phyloP scores from a whole-genome alignment of 305 asterid species.

The Fraxinus angustifolia region DNA sequence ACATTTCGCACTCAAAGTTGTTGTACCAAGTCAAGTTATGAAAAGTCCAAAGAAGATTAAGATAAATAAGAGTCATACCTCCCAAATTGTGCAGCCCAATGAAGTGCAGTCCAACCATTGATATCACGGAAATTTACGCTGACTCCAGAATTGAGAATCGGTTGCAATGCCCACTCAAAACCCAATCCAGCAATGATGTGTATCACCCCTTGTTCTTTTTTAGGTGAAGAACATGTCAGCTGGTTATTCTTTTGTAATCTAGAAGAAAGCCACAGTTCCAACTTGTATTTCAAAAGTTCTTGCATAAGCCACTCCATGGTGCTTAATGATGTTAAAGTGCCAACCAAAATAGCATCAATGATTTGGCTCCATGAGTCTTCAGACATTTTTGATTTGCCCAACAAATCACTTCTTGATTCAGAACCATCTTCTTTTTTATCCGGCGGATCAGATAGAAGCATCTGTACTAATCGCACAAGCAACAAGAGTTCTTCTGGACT shows the following conservation, averaged over 20 bases:
- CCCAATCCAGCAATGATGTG: slow-evolving; percentile 90
- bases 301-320: slow-evolving; percentile 79
- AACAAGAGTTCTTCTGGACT: slow-evolving; percentile 67
- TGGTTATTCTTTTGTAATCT: slow-evolving; percentile 41
- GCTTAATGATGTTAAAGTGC: slow-evolving; percentile 46
- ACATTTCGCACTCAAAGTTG: not conserved
- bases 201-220: slow-evolving; percentile 88
- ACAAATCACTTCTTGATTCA: slow-evolving; percentile 41
- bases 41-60: not conserved
- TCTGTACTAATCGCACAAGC: slow-evolving; percentile 72
- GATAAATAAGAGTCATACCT: slow-evolving; percentile 43
- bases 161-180: slow-evolving; percentile 94
- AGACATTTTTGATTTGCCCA: slow-evolving; percentile 44
- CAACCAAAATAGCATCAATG: slow-evolving; percentile 60
- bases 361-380: slow-evolving; percentile 70
- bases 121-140: slow-evolving; percentile 79
- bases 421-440: slow-evolving; percentile 36
- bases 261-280: slow-evolving; percentile 67
- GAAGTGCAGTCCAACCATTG: slow-evolving; percentile 97
- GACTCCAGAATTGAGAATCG: slow-evolving; percentile 74
- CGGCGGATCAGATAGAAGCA: slow-evolving; percentile 56
- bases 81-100: slow-evolving; percentile 99
- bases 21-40: not conserved
- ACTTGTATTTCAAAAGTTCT: slow-evolving; percentile 81
- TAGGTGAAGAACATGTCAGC: slow-evolving; percentile 47